phyloP scores from a whole-genome alignment of 1,284 basidiomycete species.

The Ceratorhiza oryzae-sativae region DNA sequence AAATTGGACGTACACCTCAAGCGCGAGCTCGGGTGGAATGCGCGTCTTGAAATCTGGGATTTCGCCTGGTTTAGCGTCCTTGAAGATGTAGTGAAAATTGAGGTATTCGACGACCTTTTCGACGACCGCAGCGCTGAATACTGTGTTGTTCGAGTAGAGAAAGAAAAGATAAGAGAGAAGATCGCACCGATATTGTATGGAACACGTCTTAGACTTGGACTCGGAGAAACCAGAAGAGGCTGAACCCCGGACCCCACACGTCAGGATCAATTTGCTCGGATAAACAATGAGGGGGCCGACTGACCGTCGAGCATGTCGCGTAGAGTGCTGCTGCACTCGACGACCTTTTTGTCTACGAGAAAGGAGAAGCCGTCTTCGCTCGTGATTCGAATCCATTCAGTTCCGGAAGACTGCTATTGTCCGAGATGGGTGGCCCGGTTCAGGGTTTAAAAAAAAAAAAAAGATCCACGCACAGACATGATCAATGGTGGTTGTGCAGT shows the following conservation, averaged over 20 bases:
- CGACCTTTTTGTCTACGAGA: conserved; percentile 64
- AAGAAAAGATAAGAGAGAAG: background rate
- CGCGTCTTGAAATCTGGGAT: conserved; percentile 60
- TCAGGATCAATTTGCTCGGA: conserved; percentile 16
- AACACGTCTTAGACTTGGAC: conserved; percentile 58
- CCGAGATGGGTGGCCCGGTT: background rate
- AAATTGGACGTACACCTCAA: conserved; percentile 57
- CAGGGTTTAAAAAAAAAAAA: background rate
- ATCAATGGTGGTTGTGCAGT: background rate
- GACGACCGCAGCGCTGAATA: conserved; percentile 55
- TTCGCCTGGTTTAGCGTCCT: conserved; percentile 52
- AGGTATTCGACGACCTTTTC: conserved; percentile 64
- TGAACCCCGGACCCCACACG: background rate
- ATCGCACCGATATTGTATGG: conserved; percentile 58
- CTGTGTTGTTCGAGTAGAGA: background rate
- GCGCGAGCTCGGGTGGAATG: conserved; percentile 62
- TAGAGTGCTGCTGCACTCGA: conserved; percentile 64
- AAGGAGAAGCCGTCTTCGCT: conserved; percentile 69
- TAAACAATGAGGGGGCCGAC: conserved; percentile 44
- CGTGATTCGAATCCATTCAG: conserved; percentile 68
- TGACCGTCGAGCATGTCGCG: conserved; percentile 56
- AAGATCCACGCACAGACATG: background rate
- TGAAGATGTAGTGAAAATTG: conserved; percentile 58
- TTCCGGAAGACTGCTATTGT: conserved; percentile 34
- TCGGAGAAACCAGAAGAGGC: conserved; percentile 55